A percentile compares a stretch with the other conserved stretches of the same genome.
phyloP scores from a whole-genome alignment of 2,329 filamentous ascomycete species.

The Penicillium janthinellum region DNA sequence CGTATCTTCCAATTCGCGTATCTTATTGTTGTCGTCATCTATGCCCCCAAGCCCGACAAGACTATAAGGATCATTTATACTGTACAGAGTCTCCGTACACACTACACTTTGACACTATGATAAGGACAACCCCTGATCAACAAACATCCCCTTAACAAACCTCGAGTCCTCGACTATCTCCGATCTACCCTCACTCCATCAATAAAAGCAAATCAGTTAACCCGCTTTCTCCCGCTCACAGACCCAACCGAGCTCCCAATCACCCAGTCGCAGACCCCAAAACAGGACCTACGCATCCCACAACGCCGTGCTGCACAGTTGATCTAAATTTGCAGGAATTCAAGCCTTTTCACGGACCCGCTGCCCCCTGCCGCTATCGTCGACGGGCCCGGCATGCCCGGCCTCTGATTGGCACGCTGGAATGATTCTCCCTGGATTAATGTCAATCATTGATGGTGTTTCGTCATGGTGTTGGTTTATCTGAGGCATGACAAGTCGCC shows the following conservation, averaged over 20 bases:
- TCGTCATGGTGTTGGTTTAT: conserved; percentile 3
- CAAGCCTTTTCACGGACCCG: conserved; percentile 28
- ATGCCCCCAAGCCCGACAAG: conserved; percentile 9
- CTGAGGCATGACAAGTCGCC: not conserved
- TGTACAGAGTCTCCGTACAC: too few relatives aligned
- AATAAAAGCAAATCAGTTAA: not conserved
- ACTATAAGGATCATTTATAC: too few relatives aligned
- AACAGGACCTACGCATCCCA: not conserved
- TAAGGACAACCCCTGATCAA: conserved; percentile 16
- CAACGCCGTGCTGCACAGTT: conserved; percentile 17
- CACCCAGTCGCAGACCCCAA: not conserved
- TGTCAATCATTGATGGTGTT: conserved; percentile 13
- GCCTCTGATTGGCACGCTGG: conserved; percentile 27
- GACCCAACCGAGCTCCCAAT: not conserved
- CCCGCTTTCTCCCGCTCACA: not conserved
- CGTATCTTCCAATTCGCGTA: conserved; percentile 8
- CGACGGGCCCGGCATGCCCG: conserved; percentile 21
- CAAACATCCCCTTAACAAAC: not conserved
- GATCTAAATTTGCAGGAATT: conserved; percentile 34
- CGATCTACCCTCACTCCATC: not conserved
- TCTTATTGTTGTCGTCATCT: conserved; percentile 21
- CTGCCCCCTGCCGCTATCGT: conserved; percentile 28
- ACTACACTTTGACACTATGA: not conserved
- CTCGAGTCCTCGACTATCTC: not conserved
- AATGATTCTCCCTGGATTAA: conserved; percentile 22